phyloP scores from a whole-genome alignment of 768 basidiomycete species.

The Fistulinella prunicolor region DNA sequence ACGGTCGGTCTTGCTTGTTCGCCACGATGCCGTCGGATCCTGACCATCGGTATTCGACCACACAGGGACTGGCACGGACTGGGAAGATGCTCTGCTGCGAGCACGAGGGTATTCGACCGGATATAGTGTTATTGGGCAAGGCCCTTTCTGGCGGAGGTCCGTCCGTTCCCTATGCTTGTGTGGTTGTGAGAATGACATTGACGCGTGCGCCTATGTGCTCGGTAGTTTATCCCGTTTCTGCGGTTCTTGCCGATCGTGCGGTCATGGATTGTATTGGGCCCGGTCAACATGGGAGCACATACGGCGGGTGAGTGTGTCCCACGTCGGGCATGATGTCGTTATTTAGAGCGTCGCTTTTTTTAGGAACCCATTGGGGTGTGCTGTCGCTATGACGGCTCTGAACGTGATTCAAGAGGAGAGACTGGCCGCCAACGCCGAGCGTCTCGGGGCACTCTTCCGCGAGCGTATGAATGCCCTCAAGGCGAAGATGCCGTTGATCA shows the following conservation, averaged over 20 bases:
- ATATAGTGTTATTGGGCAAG: constrained; percentile 92
- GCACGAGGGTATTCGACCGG: constrained; percentile 84
- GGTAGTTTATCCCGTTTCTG: constrained; percentile 92
- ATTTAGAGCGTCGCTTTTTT: not conserved
- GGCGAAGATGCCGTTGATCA: constrained; percentile 62
- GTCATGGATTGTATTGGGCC: constrained; percentile 93
- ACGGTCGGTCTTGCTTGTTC: constrained; percentile 50
- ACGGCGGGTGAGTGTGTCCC: constrained; percentile 66
- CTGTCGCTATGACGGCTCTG: constrained; percentile 92
- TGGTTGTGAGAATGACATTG: constrained; percentile 5
- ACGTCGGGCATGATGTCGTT: not conserved
- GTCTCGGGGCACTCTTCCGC: constrained; percentile 82
- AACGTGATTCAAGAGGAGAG: constrained; percentile 88
- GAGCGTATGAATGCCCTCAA: constrained; percentile 49
- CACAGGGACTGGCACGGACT: constrained; percentile 83
- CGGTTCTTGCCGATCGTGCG: constrained; percentile 86
- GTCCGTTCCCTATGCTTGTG: constrained; percentile 31
- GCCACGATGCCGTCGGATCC: not conserved
- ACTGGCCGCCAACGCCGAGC: constrained; percentile 75
- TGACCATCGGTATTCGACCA: constrained; percentile 1
- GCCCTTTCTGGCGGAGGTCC: constrained; percentile 92
- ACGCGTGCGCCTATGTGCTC: not conserved
- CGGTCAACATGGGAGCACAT: constrained; percentile 95
- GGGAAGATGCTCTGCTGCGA: constrained; percentile 93
- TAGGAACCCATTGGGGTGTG: constrained; percentile 93